These are phyloP conservation scores for Curvularia spicifera DNA, from an alignment of 2,329 filamentous ascomycete species.

Conservation along the genomic window DNA sequence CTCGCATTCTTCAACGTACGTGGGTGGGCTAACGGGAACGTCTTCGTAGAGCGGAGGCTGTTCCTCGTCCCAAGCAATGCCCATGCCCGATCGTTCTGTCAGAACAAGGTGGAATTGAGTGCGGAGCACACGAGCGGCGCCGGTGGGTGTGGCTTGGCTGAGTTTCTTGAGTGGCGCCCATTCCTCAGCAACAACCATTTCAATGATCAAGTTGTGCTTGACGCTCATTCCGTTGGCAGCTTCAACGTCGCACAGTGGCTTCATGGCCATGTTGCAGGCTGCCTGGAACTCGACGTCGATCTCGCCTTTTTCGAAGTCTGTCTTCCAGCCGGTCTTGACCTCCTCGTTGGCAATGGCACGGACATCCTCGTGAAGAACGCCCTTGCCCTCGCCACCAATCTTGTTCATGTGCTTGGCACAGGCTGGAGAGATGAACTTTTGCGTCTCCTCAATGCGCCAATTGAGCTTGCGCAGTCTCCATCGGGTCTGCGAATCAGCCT, in stretches of 20 bases:
- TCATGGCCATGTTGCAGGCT: slow-evolving; percentile 64
- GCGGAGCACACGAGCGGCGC: slow-evolving; percentile 85
- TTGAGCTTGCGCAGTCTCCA: slow-evolving; percentile 92
- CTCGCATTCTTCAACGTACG: slow-evolving; percentile 49
- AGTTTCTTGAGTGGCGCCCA: slow-evolving; percentile 73
- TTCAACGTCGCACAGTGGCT: slow-evolving; percentile 79
- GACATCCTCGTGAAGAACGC: slow-evolving; percentile 73
- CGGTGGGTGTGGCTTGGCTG: slow-evolving; percentile 81
- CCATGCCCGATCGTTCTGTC: slow-evolving; percentile 83
- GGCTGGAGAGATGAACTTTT: slow-evolving; percentile 78
- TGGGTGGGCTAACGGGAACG: slow-evolving; percentile 83
- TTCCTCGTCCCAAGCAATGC: slow-evolving; percentile 97
- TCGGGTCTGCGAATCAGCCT: slow-evolving; percentile 71
- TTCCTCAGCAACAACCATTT: slow-evolving; percentile 94
- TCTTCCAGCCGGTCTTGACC: slow-evolving; percentile 89
- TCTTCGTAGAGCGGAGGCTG: slow-evolving; percentile 92
- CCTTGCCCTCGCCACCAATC: slow-evolving; percentile 70
- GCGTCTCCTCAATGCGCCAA: slow-evolving; percentile 90
- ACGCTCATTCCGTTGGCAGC: slow-evolving; percentile 77
- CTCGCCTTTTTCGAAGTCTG: slow-evolving; percentile 72
- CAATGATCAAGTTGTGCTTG: slow-evolving; percentile 83
- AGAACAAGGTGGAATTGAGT: slow-evolving; percentile 88
- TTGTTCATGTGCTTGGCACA: slow-evolving; percentile 77
- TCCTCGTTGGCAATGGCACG: slow-evolving; percentile 81
- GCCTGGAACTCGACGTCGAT: slow-evolving; percentile 82